Evolutionary conservation across 768 basidiomycete species (phyloP), one percentile per base, ranked within the genome.

Genomic region (Xerocomellus amylosporus): DNA sequence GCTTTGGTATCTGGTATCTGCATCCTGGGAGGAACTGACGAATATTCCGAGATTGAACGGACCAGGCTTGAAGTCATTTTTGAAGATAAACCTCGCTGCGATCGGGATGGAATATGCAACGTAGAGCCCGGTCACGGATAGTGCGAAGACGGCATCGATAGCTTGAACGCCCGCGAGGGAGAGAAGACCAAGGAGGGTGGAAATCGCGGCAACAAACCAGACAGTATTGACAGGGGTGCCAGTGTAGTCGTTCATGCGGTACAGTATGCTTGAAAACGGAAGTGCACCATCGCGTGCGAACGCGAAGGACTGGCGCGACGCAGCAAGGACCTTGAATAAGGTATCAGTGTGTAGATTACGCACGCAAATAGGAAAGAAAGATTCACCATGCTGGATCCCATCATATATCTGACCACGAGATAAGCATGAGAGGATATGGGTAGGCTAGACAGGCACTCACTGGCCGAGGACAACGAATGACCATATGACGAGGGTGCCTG

Each of bases 261-360:
- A 85, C n/a, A 85, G 72, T 53, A 70, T 76, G 5, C 60, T 58
- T 2, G 85, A 86, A 45, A 83, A 70, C 1, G 85, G 85, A 6
- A 86, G 78, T 2, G 80, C 85, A 28, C 83, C 82, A 58, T 86
- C 81, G 17, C 85, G 76, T 1, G 82, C 70, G 60, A 84, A 83
- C 0, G 82, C 82, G 50, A 83, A 83, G 9, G 75, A 72, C 64
- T 82, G 82, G 17, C 81, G 78, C 1, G 80, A 81, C 22, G 79
- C 68, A 12, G 79, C 78, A 15, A 79, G 73, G 19, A 80, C 58
- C 78, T 74, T 46, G 34, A 37, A 33, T 43, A 34, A 58, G 55
- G 8, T 47, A 26, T 61, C 39, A 61, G 19, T 43, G 10, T 3
- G 2, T 9, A 38, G 36, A 15, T 41, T 41, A 26, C 2, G 8